Conservation (phyloP, 2,329 filamentous ascomycete species). For the Ambrosiella xylebori region DNA sequence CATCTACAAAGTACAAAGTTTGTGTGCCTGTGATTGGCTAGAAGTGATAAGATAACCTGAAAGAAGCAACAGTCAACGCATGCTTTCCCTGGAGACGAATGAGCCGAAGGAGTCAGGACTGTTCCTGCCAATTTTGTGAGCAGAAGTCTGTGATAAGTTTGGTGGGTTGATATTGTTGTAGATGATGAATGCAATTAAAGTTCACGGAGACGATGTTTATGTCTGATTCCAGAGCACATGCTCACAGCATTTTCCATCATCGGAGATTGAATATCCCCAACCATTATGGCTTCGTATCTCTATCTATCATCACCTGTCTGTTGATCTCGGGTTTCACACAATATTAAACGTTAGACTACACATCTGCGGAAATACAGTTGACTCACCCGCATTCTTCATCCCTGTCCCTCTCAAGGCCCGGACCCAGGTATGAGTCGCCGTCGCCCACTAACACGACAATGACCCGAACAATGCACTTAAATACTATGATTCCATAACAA, state of each 20-base stretch:
- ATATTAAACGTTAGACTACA: background rate
- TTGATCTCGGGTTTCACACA: too few species aligned
- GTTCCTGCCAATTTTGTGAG: background rate
- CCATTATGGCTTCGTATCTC: too few species aligned
- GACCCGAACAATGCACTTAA: background rate
- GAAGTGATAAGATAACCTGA: conserved; percentile 10
- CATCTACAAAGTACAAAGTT: background rate
- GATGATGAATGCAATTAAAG: background rate
- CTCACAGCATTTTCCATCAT: too few species aligned
- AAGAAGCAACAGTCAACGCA: background rate
- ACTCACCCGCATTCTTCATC: conserved; percentile 12
- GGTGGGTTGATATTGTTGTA: background rate
- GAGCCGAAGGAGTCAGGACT: background rate
- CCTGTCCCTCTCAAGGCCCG: background rate
- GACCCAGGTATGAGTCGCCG: background rate
- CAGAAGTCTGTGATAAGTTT: background rate
- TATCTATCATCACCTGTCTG: too few species aligned
- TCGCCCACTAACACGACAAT: background rate
- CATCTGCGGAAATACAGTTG: background rate
- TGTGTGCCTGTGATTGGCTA: conserved; percentile 8
- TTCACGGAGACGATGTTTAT: background rate
- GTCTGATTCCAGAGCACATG: too few species aligned
- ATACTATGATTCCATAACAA: background rate
- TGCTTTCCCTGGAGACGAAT: background rate
- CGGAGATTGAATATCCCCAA: too few species aligned